Evolutionary conservation across 108 stramenopile species (phyloP).

Genomic region (Skeletonema marinoi): DNA sequence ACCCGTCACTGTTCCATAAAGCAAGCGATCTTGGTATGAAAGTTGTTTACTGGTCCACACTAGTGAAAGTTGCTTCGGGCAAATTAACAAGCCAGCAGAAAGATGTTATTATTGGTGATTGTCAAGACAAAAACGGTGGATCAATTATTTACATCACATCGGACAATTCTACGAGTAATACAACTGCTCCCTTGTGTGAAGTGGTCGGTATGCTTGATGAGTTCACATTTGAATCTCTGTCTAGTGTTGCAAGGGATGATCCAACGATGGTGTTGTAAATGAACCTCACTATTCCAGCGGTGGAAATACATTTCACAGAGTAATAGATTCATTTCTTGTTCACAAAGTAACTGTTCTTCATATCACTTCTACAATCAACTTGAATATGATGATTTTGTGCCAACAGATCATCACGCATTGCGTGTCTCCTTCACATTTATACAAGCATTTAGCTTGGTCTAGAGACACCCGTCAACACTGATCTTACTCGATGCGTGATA

Average conservation of each 20-base stretch:
- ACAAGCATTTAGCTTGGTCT: no score
- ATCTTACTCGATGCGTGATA: no score
- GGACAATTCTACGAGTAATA: background rate
- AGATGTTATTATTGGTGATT: conserved; percentile 13
- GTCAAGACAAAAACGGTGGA: conserved; percentile 40
- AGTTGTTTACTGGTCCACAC: conserved; percentile 43
- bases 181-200: background rate
- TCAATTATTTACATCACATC: conserved; percentile 32
- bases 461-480: no score
- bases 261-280: conserved; percentile 33
- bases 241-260: conserved; percentile 40
- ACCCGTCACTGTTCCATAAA: conserved; percentile 30
- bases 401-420: no score
- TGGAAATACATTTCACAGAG: no score
- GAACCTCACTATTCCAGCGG: no score
- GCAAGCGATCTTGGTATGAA: conserved; percentile 47
- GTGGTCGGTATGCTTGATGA: conserved; percentile 20
- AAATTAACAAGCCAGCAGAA: conserved; percentile 17
- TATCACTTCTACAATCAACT: no score
- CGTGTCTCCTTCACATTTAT: no score
- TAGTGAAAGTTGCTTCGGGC: conserved; percentile 3
- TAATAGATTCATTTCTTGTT: no score
- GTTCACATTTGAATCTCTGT: conserved; percentile 21
- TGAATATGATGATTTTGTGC: no score
- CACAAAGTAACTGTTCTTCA: no score